Evolutionary conservation across 1,139 yeast genomes (phyloP), one percentile per base, ranked within the genome.

Genomic region (Yamadazyma membranifaciens): DNA sequence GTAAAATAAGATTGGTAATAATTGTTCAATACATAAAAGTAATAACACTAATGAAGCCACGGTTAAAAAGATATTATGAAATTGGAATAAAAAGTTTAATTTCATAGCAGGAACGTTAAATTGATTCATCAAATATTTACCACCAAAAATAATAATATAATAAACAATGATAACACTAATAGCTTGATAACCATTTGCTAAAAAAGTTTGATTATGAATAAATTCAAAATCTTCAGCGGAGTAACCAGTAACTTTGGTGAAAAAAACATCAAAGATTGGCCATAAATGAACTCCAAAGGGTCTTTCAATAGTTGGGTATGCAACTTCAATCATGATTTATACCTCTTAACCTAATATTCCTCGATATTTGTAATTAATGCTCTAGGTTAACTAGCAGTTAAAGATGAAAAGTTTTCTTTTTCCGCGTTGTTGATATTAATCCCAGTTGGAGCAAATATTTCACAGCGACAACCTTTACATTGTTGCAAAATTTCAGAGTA

Each of bases 211-310:
- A 57, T 80, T 79, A 56, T 80, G 76, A 40, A 80, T 63, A 59
- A 87, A 92, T 53, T 75, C 68, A 59, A 92, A 92, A 40, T 83
- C 80, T 45, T 82, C 83, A 33, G 95, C 94, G 2, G 78, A 71
- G 57, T 79, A 80, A 31, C 88, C 91, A 34, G 68, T 63, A 27
- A 75, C 55, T 39, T 57, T 43, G 45, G 73, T 77, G 54, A 81
- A 82, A 22, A 67, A 67, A 48, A 67, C 67, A 56, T 83, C 80
- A 63, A 92, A 88, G 45, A 91, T 67, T 25, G 95, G 95, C 96
- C 96, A 92, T 48, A 92, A 72, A 55, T 86, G 78, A 40, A 92
- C 49, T 37, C 98, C 98, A 63, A 91, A 92, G 13, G 98, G 98
- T 47, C 87, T 76, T 40, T 86, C 86, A 41, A 88, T 57, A 32